Percentiles rank a stretch among this genome's conserved stretches.
These are phyloP conservation scores for Solanum gandarillasii DNA, from an alignment of 257 asterid species.

Conservation along the genomic window DNA sequence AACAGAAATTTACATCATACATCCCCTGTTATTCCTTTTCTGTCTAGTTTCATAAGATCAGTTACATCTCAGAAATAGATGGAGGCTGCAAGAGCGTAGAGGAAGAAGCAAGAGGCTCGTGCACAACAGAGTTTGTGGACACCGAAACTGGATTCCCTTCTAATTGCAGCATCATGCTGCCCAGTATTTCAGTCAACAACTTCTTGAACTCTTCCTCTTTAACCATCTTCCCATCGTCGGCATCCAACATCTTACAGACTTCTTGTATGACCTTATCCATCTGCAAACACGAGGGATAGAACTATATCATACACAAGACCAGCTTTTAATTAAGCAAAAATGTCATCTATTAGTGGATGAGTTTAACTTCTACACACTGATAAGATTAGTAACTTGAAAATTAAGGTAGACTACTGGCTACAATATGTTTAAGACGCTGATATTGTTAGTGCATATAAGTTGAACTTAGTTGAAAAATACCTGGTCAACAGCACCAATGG, in stretches of 20 bases:
- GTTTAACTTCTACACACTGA: not conserved
- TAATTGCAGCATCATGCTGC: constrained; percentile 69
- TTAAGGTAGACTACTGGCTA: not conserved
- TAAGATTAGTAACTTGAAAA: not conserved
- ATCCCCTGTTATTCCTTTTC: not conserved
- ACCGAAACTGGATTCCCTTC: constrained; percentile 74
- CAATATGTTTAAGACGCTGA: not conserved
- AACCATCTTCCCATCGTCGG: constrained; percentile 48
- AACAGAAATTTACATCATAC: constrained; percentile 1
- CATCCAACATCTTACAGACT: constrained; percentile 52
- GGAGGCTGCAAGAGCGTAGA: constrained; percentile 61
- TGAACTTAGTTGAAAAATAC: constrained; percentile 11
- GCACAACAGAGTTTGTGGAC: constrained; percentile 75
- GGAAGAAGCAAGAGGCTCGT: constrained; percentile 61
- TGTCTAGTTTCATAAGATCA: not conserved
- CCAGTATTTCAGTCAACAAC: constrained; percentile 51
- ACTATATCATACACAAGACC: not conserved
- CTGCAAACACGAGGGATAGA: constrained; percentile 18
- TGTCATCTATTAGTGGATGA: not conserved
- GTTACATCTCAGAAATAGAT: constrained; percentile 1
- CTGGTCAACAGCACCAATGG: constrained; percentile 71
- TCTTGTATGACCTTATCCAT: constrained; percentile 50
- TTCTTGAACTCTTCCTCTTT: constrained; percentile 91
- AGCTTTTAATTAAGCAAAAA: not conserved
- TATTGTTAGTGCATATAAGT: not conserved